Base-by-base conservation (phyloP, 148 eudicot genomes). In the Silene uniflora region DNA sequence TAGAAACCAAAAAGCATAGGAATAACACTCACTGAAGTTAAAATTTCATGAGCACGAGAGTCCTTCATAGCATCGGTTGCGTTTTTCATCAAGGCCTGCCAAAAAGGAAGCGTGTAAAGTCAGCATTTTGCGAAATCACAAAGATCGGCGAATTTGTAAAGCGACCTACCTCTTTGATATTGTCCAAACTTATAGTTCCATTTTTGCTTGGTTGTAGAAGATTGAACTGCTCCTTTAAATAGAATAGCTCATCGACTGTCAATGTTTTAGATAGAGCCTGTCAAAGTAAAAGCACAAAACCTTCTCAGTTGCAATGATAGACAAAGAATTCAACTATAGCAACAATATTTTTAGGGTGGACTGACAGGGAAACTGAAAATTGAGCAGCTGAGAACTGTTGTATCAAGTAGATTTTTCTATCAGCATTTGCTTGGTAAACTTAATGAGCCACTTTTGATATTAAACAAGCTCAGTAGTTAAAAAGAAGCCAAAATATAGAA, bases 1-100 rank as follows among this genome's bases (percentile, higher is more conserved):
- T 47, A 46, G 32, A 61, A 23, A 60, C 59, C 12, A 62, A 18
- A 47, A 76, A 54, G 62, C 21, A 46, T 17, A 67, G 67, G 55
- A 65, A 47, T 60, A 67, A 81, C 62, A 82, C 91, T 47, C 78
- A 96, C 99, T 47, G 98, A 92, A 79, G 90, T 83, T 22, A 92
- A 81, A 77, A 92, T 89, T 78, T 92, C 95, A 80, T 88, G 90
- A 39, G 93, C 83, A 25, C 91, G 88, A 60, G 99, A 92, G 68
- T 96, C 94, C 80, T 88, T 96, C 99, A 96, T 96, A 79, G 93
- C 97, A 79, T 89, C 95, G 2, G 99, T 96, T 72, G 97, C 90
- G 80, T 88, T 75, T 87, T 81, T 92, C 81, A 78, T 74, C 86
- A 96, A 87, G 77, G 98, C 98, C 99, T 96, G 89, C 23, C 39